Conservation (phyloP, 2,329 filamentous ascomycete genomes). For the Diaporthe sp. region DNA sequence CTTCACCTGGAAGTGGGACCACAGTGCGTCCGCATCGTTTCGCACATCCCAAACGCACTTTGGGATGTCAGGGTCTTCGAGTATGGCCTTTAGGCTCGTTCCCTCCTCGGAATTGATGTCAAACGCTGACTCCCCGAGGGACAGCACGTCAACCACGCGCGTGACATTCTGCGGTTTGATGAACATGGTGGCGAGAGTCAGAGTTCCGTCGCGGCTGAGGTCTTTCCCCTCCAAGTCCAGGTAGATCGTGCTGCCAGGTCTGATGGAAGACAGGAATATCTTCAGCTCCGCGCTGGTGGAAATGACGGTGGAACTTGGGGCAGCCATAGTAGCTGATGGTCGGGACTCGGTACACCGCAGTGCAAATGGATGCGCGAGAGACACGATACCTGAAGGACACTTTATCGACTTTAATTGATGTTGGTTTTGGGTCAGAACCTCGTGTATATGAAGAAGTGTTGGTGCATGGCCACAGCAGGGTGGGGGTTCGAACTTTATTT, state of each 20-base stretch:
- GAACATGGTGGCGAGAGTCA: slow-evolving; percentile 44
- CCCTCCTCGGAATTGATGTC: slow-evolving; percentile 25
- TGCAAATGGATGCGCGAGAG: background rate
- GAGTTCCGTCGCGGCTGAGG: slow-evolving; percentile 44
- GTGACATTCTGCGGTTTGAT: slow-evolving; percentile 34
- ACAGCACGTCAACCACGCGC: slow-evolving; percentile 46
- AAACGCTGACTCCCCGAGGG: slow-evolving; percentile 43
- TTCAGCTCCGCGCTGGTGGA: slow-evolving; percentile 13
- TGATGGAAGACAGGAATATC: slow-evolving; percentile 41
- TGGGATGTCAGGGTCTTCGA: slow-evolving; percentile 42
- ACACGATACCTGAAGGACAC: background rate
- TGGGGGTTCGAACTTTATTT: too few species aligned
- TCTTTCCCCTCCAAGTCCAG: slow-evolving; percentile 44
- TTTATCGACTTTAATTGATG: too few species aligned
- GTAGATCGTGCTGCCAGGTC: slow-evolving; percentile 40
- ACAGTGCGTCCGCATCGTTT: slow-evolving; percentile 48
- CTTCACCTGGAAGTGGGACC: slow-evolving; percentile 43
- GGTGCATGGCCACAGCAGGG: too few species aligned
- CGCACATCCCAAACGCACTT: slow-evolving; percentile 49
- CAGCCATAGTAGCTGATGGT: background rate
- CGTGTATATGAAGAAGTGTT: too few species aligned
- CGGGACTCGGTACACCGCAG: background rate
- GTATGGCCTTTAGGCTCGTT: slow-evolving; percentile 43
- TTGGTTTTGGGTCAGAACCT: too few species aligned
- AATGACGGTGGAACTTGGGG: slow-evolving; percentile 14